phyloP scores from a whole-genome alignment of 345 rosid species.

The Camelina neglecta region DNA sequence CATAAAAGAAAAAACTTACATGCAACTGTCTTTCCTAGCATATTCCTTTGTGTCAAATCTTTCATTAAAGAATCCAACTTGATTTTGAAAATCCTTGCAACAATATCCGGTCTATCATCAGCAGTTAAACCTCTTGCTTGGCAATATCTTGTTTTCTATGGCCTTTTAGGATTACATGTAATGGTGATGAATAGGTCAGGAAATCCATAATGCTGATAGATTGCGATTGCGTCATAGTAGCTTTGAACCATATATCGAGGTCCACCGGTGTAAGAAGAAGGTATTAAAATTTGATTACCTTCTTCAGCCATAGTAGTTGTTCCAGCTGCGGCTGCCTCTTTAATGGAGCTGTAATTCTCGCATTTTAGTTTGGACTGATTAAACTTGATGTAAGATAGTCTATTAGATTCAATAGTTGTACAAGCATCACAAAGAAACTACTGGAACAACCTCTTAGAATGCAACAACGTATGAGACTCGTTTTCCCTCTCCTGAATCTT shows the following conservation, averaged over 20 bases:
- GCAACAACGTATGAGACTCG: background rate
- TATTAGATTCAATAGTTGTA: background rate
- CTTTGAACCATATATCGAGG: background rate
- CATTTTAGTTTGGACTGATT: background rate
- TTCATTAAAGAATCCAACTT: background rate
- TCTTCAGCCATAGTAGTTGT: background rate
- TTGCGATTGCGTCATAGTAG: background rate
- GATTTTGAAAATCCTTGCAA: background rate
- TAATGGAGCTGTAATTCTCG: too few species aligned
- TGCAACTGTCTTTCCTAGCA: background rate
- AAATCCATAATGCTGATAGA: background rate
- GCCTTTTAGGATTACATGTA: background rate
- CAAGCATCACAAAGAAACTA: background rate
- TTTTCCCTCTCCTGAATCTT: background rate
- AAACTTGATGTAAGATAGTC: background rate
- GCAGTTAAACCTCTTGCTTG: background rate
- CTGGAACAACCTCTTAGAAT: background rate
- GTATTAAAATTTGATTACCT: background rate
- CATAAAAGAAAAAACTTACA: background rate
- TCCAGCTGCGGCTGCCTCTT: background rate
- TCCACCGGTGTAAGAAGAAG: background rate
- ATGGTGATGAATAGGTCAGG: background rate
- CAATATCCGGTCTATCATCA: background rate
- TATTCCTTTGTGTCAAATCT: background rate
- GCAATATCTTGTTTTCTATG: background rate